Conservation (phyloP, 2,329 filamentous ascomycete species). For the Calonectria honghensis region DNA sequence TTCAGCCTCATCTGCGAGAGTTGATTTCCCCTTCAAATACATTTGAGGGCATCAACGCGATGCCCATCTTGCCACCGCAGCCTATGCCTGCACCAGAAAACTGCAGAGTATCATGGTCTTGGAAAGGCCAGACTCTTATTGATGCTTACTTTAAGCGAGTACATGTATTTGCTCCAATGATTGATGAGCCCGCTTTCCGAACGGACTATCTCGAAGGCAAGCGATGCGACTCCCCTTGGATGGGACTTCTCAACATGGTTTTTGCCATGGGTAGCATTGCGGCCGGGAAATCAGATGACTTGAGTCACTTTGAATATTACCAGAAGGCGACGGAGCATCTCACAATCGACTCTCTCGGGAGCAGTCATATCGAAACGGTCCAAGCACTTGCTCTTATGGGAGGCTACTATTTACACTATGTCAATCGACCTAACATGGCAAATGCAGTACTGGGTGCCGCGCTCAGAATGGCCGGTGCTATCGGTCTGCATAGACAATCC, state of each 20-base stretch:
- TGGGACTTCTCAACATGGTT: constrained; percentile 84
- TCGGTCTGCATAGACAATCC: constrained; percentile 80
- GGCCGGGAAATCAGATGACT: constrained; percentile 78
- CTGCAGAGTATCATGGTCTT: constrained; percentile 73
- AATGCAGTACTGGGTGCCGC: constrained; percentile 83
- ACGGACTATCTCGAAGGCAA: constrained; percentile 37
- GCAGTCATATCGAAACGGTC: constrained; percentile 75
- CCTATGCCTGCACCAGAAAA: constrained; percentile 64
- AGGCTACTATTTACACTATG: constrained; percentile 86
- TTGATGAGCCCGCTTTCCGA: constrained; percentile 82
- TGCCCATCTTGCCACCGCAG: constrained; percentile 67
- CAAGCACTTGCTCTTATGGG: constrained; percentile 82
- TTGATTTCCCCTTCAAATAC: constrained; percentile 68
- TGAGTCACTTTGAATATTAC: constrained; percentile 82
- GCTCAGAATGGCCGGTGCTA: constrained; percentile 81
- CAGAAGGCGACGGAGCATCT: constrained; percentile 80
- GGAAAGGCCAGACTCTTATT: constrained; percentile 80
- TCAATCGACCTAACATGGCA: constrained; percentile 84
- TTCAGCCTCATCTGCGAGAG: constrained; percentile 68
- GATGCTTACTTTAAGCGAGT: constrained; percentile 86
- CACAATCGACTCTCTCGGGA: constrained; percentile 80
- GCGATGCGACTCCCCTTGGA: constrained; percentile 79
- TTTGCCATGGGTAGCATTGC: constrained; percentile 85
- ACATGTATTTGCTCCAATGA: constrained; percentile 83
- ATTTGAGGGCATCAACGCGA: constrained; percentile 63